A percentile compares a stretch with the other conserved stretches of the same genome.
phyloP scores from a whole-genome alignment of 371 early-diverging fungal species.

The Mortierella sp. region DNA sequence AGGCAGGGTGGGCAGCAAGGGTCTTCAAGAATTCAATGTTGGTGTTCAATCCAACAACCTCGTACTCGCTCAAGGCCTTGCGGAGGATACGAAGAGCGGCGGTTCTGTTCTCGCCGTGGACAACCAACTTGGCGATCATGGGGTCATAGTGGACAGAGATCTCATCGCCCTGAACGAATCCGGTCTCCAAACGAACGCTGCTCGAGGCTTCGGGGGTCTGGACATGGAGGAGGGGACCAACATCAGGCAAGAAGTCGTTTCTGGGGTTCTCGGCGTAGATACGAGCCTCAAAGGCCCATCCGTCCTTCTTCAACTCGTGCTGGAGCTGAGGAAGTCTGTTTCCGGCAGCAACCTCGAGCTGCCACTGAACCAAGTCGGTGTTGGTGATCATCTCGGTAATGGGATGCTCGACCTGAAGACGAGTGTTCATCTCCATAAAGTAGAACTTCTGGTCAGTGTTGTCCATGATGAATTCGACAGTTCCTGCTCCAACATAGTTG shows the following conservation, averaged over 20 bases:
- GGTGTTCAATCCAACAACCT: constrained; percentile 92
- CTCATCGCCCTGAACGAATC: constrained; percentile 92
- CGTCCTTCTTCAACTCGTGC: constrained; percentile 77
- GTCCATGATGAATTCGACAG: constrained; percentile 98
- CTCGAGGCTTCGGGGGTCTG: constrained; percentile 74
- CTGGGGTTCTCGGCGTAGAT: constrained; percentile 98
- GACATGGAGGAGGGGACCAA: constrained; percentile 88
- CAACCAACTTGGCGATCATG: constrained; percentile 98
- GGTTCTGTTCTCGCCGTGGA: constrained; percentile 87
- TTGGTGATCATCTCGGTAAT: constrained; percentile 97
- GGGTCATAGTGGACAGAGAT: constrained; percentile 97
- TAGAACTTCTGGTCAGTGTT: constrained; percentile 90
- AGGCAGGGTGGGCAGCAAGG: constrained; percentile 86
- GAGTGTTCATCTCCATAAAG: constrained; percentile 99
- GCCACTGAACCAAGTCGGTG: constrained; percentile 96
- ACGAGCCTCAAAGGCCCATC: constrained; percentile 98
- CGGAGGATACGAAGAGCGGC: constrained; percentile 88
- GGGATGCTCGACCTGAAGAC: constrained; percentile 98
- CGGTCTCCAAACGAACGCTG: constrained; percentile 91
- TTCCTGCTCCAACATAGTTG: constrained; percentile 95
- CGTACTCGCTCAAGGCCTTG: constrained; percentile 86
- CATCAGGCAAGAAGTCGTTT: constrained; percentile 94
- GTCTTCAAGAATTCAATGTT: constrained; percentile 93
- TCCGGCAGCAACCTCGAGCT: constrained; percentile 92
- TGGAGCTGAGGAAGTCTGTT: constrained; percentile 84